Conservation (phyloP, 2,329 filamentous ascomycete species). For the Simplicillium sp. region DNA sequence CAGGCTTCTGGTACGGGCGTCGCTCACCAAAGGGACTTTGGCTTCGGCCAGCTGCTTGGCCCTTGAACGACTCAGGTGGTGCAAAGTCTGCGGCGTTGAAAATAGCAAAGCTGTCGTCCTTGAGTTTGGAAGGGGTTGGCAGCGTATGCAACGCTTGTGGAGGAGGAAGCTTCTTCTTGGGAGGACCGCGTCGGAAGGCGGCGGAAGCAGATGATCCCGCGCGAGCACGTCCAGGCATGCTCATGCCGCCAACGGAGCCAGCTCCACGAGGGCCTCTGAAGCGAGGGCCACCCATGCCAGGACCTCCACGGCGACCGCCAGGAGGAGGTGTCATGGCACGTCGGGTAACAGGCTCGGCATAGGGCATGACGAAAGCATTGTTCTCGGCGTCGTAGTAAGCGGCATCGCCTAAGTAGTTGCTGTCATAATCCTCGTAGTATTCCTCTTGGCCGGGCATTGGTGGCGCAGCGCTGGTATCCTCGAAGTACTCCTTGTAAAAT, state of each 20-base stretch:
- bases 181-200: conserved; percentile 26
- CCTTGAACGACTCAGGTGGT: conserved; percentile 58
- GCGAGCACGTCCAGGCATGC: conserved; percentile 35
- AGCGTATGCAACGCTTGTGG: conserved; percentile 65
- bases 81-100: conserved; percentile 72
- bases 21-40: conserved; percentile 56
- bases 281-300: conserved; percentile 36
- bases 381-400: conserved; percentile 57
- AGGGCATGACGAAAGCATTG: conserved; percentile 70
- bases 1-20: conserved; percentile 60
- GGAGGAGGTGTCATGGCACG: conserved; percentile 96
- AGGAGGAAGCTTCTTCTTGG: conserved; percentile 51
- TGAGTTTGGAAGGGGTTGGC: conserved; percentile 77
- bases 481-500: conserved; percentile 99
- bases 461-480: conserved; percentile 57
- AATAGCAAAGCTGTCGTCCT: conserved; percentile 68
- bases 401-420: conserved; percentile 59
- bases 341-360: conserved; percentile 73
- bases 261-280: conserved; percentile 21
- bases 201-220: conserved; percentile 30
- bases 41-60: conserved; percentile 59
- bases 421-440: conserved; percentile 70
- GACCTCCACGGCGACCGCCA: conserved; percentile 34
- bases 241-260: conserved; percentile 12
- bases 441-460: conserved; percentile 25